Base-by-base conservation (phyloP, 257 asterid genomes). In the Osmanthus fragrans region DNA sequence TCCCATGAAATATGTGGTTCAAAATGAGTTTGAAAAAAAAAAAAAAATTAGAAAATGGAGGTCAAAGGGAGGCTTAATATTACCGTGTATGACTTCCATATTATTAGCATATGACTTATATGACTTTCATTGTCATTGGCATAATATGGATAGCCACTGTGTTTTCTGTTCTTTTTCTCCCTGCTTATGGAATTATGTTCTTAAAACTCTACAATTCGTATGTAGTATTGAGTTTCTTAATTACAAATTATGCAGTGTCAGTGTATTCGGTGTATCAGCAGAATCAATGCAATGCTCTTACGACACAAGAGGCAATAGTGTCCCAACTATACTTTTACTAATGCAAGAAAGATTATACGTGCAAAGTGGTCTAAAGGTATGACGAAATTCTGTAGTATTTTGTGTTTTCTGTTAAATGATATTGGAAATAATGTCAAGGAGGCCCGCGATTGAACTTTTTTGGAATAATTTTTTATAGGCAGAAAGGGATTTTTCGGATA, bases 231-330 rank as follows among this genome's bases (percentile, higher is more conserved):
- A 76, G 36, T 72, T 73, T 77, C 47, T 51, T 69, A 9, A 40
- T 40, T 11, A 40, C 69, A 56, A 80, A 58, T 40, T 72, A 54
- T 84, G 84, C 88, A 96, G 99, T 73, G 87, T 90, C 7, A 96
- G 96, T 74, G 99, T 96, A 69, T 96, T 96, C 42, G 99, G 99
- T 1, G 98, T 96, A 75, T 96, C 99, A 2, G 94, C 98, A 4
- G 97, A 96, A 13, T 93, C 99, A 2, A 96, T 96, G 99, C 99
- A 96, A 81, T 93, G 98, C 84, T 93, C 95, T 4, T 96, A 84
- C 42, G 98, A 96, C 83, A 74, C 88, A 19, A 87, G 97, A 79
- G 97, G 98, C 77, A 96, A 96, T 27, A 96, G 99, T 77, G 96
- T 96, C 80, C 99, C 99, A 51, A 93, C 97, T 29, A 96, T 96